phyloP scores from a whole-genome alignment of 805 yeast species.

The Saturnispora ahearnii region DNA sequence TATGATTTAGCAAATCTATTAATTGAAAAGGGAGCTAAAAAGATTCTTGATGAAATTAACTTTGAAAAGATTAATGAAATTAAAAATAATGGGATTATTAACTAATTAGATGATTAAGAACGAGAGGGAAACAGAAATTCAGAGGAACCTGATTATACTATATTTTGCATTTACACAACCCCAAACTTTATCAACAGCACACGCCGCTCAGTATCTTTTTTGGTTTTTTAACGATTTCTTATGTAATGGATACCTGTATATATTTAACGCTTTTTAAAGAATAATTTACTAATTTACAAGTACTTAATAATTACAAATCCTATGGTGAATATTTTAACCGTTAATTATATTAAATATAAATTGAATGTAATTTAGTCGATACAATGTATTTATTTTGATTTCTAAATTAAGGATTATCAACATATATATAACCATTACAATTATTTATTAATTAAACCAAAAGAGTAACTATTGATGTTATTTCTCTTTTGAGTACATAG shows the following conservation, averaged over 20 bases:
- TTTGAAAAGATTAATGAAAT: slow-evolving; percentile 49
- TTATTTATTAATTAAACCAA: too few species aligned
- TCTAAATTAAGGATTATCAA: too few species aligned
- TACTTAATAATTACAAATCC: too few species aligned
- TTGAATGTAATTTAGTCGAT: too few species aligned
- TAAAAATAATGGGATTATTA: slow-evolving; percentile 27
- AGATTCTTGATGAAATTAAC: slow-evolving; percentile 72
- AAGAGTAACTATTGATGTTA: too few species aligned
- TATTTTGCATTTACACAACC: background rate
- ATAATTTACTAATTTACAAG: background rate
- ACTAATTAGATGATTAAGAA: background rate
- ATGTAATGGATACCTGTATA: background rate
- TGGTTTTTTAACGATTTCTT: background rate
- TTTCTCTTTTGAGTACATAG: too few species aligned
- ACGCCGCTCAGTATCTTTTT: background rate
- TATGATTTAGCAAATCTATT: slow-evolving; percentile 55
- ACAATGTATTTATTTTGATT: too few species aligned
- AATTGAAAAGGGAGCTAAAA: slow-evolving; percentile 71
- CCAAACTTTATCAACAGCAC: background rate
- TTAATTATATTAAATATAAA: too few species aligned
- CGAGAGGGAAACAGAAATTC: background rate
- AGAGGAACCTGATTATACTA: background rate
- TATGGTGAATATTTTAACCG: too few species aligned
- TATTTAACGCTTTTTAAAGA: background rate
- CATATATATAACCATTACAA: too few species aligned